Percentiles rank a stretch among this genome's conserved stretches.
Evolutionary conservation across 208 protist genomes (phyloP).

Genomic region (Lotmaria passim): DNA sequence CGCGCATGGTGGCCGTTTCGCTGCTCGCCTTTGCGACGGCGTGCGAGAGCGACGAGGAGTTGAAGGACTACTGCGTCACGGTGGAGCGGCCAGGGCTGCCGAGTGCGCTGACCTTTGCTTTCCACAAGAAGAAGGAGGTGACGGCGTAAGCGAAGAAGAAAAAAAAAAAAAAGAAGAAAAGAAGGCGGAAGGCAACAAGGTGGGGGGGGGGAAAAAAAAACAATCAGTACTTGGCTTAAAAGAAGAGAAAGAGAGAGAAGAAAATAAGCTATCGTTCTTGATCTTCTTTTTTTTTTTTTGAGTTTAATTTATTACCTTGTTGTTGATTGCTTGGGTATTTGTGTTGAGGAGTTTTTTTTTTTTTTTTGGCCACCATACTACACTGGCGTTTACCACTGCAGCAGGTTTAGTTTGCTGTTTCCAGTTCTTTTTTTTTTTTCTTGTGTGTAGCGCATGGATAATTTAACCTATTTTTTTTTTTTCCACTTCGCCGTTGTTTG

Average conservation of each 20-base stretch:
- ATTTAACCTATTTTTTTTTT: neutral
- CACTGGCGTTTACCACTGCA: too few species aligned
- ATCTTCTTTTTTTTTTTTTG: too few species aligned
- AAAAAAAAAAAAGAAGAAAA: slow-evolving; percentile 1
- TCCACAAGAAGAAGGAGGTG: slow-evolving; percentile 51
- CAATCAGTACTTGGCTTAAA: too few species aligned
- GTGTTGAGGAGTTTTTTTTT: too few species aligned
- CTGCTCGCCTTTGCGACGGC: slow-evolving; percentile 50
- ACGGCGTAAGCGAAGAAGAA: slow-evolving; percentile 11
- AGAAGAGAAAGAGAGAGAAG: too few species aligned
- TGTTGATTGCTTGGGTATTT: too few species aligned
- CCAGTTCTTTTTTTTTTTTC: slow-evolving; percentile 7
- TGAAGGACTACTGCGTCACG: slow-evolving; percentile 50
- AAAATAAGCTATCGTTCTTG: too few species aligned
- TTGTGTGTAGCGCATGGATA: slow-evolving; percentile 5
- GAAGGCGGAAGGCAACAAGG: too few species aligned
- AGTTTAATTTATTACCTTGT: too few species aligned
- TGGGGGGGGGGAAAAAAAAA: too few species aligned
- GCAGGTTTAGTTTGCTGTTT: too few species aligned
- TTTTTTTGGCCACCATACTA: too few species aligned
- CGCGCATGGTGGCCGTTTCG: slow-evolving; percentile 48
- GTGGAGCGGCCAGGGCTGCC: slow-evolving; percentile 57
- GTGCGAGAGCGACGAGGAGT: slow-evolving; percentile 53
- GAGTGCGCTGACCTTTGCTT: slow-evolving; percentile 47
- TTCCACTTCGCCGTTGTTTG: neutral